These are phyloP conservation scores for Gossypium schwendimanii DNA, from an alignment of 441 rosid genomes.

Conservation along the genomic window DNA sequence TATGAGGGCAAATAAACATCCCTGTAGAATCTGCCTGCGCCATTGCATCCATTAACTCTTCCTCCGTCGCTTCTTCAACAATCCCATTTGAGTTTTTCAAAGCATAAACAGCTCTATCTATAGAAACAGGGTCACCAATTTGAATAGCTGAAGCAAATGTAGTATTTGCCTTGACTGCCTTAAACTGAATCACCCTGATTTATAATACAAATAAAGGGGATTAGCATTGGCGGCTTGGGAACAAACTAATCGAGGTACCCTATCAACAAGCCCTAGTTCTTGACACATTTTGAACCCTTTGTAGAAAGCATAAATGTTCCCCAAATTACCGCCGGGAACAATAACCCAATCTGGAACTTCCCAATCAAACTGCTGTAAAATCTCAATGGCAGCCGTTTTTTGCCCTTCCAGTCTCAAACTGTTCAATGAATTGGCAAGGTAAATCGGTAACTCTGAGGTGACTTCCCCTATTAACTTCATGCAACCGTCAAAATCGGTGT, in stretches of 20 bases:
- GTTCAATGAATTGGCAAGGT: neutral
- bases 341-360: neutral
- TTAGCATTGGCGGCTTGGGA: neutral
- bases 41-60: neutral
- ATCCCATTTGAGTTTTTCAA: neutral
- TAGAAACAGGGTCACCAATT: neutral
- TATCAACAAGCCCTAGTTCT: slow-evolving; percentile 1
- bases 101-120: neutral
- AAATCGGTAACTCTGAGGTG: neutral
- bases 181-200: neutral
- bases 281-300: slow-evolving; percentile 1
- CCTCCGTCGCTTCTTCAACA: neutral
- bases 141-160: slow-evolving; percentile 1
- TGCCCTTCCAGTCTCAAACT: slow-evolving; percentile 1
- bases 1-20: slow-evolving; percentile 65
- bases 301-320: neutral
- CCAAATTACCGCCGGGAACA: neutral
- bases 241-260: neutral
- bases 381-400: neutral
- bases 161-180: slow-evolving; percentile 4
- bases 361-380: neutral
- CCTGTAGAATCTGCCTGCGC: slow-evolving; percentile 54
- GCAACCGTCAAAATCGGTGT: neutral
- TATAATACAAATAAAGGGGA: neutral
- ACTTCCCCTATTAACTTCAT: neutral